Conservation (phyloP, 2,329 filamentous ascomycete genomes). For the Fusarium liriodendri region DNA sequence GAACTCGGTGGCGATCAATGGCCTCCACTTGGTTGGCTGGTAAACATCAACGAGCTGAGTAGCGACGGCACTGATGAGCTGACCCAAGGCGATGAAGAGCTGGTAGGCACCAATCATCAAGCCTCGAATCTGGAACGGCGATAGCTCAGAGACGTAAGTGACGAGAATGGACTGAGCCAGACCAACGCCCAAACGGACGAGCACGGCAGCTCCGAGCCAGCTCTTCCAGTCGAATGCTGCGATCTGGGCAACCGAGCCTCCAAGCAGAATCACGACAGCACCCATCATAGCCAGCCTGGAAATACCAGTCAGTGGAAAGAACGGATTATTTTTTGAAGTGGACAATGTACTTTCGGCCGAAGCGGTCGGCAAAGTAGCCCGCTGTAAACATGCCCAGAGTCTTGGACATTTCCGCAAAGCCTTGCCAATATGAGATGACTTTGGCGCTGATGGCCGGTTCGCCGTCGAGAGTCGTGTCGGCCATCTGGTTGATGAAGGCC, state of each 20-base stretch:
- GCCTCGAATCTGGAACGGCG: slow-evolving; percentile 22
- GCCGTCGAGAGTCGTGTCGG: slow-evolving; percentile 11
- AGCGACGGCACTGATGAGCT: slow-evolving; percentile 7
- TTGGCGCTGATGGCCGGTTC: slow-evolving; percentile 16
- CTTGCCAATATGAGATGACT: slow-evolving; percentile 24
- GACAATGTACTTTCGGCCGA: slow-evolving; percentile 1
- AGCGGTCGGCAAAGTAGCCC: slow-evolving; percentile 6
- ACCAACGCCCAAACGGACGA: background rate
- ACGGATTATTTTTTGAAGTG: background rate
- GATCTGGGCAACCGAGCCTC: background rate
- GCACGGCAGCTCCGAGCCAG: background rate
- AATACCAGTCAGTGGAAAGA: background rate
- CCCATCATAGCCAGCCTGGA: background rate
- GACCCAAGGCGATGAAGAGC: slow-evolving; percentile 2
- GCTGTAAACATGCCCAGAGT: slow-evolving; percentile 10
- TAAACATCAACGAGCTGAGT: slow-evolving; percentile 6
- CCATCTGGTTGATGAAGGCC: slow-evolving; percentile 18
- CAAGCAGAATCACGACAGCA: background rate
- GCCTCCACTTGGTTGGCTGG: slow-evolving; percentile 8
- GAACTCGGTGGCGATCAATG: slow-evolving; percentile 9
- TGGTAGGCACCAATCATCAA: slow-evolving; percentile 23
- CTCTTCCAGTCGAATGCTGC: background rate
- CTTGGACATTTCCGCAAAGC: slow-evolving; percentile 23
- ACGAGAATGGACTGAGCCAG: slow-evolving; percentile 22
- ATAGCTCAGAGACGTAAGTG: slow-evolving; percentile 16